Conservation (phyloP, 768 basidiomycete genomes). For the Auricularia sp. region DNA sequence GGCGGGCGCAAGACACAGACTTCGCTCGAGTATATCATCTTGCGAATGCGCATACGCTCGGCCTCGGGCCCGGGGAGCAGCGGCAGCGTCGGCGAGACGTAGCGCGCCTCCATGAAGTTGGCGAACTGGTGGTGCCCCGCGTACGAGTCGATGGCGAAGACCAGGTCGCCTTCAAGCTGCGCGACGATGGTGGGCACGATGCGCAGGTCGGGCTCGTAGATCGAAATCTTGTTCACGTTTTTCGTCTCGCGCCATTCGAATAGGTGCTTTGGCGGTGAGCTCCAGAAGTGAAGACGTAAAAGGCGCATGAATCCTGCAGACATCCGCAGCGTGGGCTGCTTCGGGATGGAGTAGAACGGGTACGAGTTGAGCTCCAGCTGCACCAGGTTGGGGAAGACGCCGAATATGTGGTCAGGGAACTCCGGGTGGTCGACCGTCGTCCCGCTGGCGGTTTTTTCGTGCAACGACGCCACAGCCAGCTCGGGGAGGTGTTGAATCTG, state of each 20-base stretch:
- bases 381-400: background rate
- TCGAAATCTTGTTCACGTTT: background rate
- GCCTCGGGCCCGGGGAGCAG: too few relatives aligned
- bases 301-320: background rate
- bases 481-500: background rate
- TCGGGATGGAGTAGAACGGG: background rate
- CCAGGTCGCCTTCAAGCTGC: background rate
- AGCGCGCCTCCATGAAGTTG: background rate
- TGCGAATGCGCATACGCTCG: too few relatives aligned
- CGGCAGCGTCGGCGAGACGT: background rate
- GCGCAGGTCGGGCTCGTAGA: background rate
- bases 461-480: background rate
- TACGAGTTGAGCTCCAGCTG: background rate
- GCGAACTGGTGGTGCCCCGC: background rate
- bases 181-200: background rate
- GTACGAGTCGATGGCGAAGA: background rate
- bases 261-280: background rate
- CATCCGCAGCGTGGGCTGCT: background rate
- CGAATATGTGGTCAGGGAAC: background rate
- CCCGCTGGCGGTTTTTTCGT: background rate
- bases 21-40: too few relatives aligned
- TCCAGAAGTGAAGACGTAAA: background rate
- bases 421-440: background rate
- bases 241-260: background rate
- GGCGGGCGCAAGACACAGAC: too few relatives aligned